Base-by-base conservation (phyloP, 768 basidiomycete species). In the Lactarius vividus region DNA sequence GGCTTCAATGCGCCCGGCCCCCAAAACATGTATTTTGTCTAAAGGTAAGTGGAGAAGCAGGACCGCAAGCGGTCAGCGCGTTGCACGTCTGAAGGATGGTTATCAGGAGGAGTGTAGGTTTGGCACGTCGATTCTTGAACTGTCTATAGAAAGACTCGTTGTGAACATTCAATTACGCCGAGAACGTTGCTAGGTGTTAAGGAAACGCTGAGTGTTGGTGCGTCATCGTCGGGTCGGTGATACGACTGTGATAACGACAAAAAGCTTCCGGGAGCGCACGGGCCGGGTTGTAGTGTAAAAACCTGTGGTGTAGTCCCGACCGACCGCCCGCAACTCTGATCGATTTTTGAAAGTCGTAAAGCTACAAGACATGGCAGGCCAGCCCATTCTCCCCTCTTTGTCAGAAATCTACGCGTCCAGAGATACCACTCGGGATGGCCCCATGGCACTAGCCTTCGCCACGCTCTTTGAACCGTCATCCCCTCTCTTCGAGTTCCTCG, bases 401-500 rank as follows among this genome's bases (percentile, higher is more conserved):
- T 57, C 66, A 33, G 63, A 68, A 1, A 57, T 68, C n/a, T 64
- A 57, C 42, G 55, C 63, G 11, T 65, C 66, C 33, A 35, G 2
- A 29, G 66, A 68, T 35, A 4, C n/a, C n/a, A 55, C 63, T 56
- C 52, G 28, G n/a, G 67, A 69, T 31, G 68, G 71, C 20, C 71
- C 74, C 28, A 76, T 84, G 49, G 72, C 72, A 37, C 66, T 65
- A 23, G 71, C 77, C 63, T 73, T 86, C 49, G 70, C 77, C 7
- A 71, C 78, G 56, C 80, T 87, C 66, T 67, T 67, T 49, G 66
- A 70, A 33, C 71, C 77, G 66, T 74, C 86, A 40, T 69, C 77
- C 9, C 69, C 78, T 56, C 80, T 87, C 63, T 89, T 92, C 73
- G 92, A 94, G 74, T 89, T 90, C 2, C 83, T 84, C 3, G 78